These are phyloP conservation scores for Lachnellula occidentalis DNA, from an alignment of 2,329 filamentous ascomycete genomes.

Conservation along the genomic window DNA sequence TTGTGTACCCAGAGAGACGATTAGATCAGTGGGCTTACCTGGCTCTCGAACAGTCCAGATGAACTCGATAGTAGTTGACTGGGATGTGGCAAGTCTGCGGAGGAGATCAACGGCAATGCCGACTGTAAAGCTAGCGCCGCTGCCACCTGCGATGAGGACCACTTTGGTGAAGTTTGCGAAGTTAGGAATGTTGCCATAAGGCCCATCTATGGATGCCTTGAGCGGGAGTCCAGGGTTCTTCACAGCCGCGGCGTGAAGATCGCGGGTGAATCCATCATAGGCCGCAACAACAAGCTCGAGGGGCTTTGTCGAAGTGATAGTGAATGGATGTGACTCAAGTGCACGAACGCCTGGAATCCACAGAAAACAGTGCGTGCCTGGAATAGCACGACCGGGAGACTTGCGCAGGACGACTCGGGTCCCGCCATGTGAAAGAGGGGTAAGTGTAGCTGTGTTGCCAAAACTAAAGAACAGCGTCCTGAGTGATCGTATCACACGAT, in stretches of 20 bases:
- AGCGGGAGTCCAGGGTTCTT: slow-evolving; percentile 44
- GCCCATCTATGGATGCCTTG: slow-evolving; percentile 49
- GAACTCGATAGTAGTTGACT: slow-evolving; percentile 38
- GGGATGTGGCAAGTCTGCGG: slow-evolving; percentile 36
- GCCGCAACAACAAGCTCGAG: slow-evolving; percentile 51
- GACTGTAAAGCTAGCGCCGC: slow-evolving; percentile 53
- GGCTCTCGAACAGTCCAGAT: slow-evolving; percentile 43
- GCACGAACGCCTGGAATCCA: slow-evolving; percentile 55
- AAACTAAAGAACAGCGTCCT: slow-evolving; percentile 40
- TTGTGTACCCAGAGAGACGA: neutral
- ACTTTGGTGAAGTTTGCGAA: slow-evolving; percentile 47
- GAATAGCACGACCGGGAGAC: slow-evolving; percentile 36
- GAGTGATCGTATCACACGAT: slow-evolving; percentile 43
- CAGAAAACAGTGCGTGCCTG: slow-evolving; percentile 58
- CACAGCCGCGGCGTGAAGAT: slow-evolving; percentile 47
- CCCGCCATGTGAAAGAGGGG: slow-evolving; percentile 48
- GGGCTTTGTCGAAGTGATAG: slow-evolving; percentile 46
- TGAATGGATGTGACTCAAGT: slow-evolving; percentile 60
- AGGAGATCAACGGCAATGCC: slow-evolving; percentile 42
- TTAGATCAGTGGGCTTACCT: slow-evolving; percentile 28
- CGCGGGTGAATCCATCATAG: slow-evolving; percentile 52
- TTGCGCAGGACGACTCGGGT: slow-evolving; percentile 50
- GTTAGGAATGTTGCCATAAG: slow-evolving; percentile 52
- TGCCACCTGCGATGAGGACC: slow-evolving; percentile 53
- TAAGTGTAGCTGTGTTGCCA: slow-evolving; percentile 47